phyloP scores from a whole-genome alignment of 495 filamentous ascomycete species.

The Letharia lupina region DNA sequence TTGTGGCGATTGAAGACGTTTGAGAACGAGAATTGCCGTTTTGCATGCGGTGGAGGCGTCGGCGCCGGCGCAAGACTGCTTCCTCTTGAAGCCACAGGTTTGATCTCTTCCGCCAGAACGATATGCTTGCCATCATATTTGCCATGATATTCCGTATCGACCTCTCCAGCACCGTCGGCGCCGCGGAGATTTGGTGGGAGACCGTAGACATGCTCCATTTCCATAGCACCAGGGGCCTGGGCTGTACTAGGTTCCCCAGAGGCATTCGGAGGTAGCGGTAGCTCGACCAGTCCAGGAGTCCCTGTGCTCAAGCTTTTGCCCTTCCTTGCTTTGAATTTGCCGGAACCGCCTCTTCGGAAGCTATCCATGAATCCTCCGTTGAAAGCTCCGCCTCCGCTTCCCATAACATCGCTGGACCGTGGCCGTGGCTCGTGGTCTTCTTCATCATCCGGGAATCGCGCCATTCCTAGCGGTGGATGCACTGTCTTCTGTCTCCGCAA shows the following conservation, averaged over 20 bases:
- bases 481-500: constrained; percentile 41
- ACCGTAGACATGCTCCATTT: constrained; percentile 28
- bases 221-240: constrained; percentile 20
- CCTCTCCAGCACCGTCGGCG: background rate
- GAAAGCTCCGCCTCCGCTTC: constrained; percentile 24
- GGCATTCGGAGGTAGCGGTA: constrained; percentile 27
- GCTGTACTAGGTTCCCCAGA: constrained; percentile 22
- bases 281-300: constrained; percentile 30
- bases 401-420: constrained; percentile 23
- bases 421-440: constrained; percentile 34
- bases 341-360: constrained; percentile 45
- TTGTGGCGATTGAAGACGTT: constrained; percentile 57
- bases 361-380: constrained; percentile 46
- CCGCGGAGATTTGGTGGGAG: constrained; percentile 21
- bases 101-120: constrained; percentile 34
- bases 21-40: constrained; percentile 86
- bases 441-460: constrained; percentile 64
- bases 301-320: constrained; percentile 16
- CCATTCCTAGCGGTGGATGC: constrained; percentile 83
- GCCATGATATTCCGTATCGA: constrained; percentile 11
- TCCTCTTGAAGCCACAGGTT: constrained; percentile 23
- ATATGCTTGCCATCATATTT: constrained; percentile 26
- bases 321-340: constrained; percentile 21
- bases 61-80: constrained; percentile 31
- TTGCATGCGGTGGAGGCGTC: constrained; percentile 39